Base-by-base conservation (phyloP, 2,329 filamentous ascomycete species). In the Aspergillus bombycis region DNA sequence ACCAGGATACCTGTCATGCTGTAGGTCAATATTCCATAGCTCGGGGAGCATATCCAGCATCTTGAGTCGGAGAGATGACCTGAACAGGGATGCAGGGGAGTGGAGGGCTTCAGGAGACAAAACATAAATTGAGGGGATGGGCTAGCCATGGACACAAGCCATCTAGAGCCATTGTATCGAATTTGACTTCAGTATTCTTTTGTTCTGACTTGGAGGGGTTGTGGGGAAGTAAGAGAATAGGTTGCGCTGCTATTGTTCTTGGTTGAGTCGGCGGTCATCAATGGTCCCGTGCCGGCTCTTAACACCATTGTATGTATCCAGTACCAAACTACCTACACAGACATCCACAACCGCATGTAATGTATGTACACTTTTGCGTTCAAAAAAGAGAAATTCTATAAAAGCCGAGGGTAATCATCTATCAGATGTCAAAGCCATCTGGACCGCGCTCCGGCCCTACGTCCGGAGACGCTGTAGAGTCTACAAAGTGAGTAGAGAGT, bases 211-310 rank as follows among this genome's bases (percentile, higher is more conserved):
- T 41, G 8, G 32, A 12, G 46, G 26, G 32, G 32, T 52, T 34
- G 19, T 36, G 43, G 28, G 8, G 16, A n/a, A n/a, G 32, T 50
- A 67, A 55, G 60, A 68, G 62, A 72, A 71, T 68, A 66, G 53
- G 57, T n/a, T 34, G 19, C 34, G 62, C 58, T 65, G 36, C 58
- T 65, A 73, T 72, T 72, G 70, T 72, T 68, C 62, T 62, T 34
- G 23, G 26, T 30, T 21, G 36, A n/a, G n/a, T 36, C 23, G 30
- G 16, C 45, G 14, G 28, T 16, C 16, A 45, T 46, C 38, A 61
- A 50, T 43, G 48, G 26, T 36, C 66, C 59, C 59, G 48, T 45
- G 38, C 48, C 43, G 12, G 26, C 58, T 61, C 45, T 26, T 28
- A 62, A 43, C 43, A 60, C 58, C 57, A 62, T 55, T 63, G 34